phyloP scores from a whole-genome alignment of 164 flowering plant species.

The Chimonanthus praecox region DNA sequence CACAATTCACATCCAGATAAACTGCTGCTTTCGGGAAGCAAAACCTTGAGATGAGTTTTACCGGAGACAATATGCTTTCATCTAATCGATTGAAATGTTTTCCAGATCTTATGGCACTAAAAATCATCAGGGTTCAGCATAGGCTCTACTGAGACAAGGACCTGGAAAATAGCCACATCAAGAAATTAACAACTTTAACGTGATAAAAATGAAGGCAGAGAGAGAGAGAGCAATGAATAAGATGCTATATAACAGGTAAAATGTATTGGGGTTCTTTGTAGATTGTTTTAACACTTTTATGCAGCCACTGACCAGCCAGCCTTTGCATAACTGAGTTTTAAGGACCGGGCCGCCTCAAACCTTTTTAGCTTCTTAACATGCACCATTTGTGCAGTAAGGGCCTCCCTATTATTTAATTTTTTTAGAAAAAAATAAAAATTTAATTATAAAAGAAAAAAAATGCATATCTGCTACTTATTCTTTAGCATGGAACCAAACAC shows the following conservation, averaged over 20 bases:
- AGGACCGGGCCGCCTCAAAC: not conserved
- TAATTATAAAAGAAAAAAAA: too few relatives aligned
- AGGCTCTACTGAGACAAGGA: not conserved
- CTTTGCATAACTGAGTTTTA: not conserved
- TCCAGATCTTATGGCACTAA: constrained; percentile 12
- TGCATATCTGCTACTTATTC: too few relatives aligned
- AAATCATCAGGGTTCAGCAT: constrained; percentile 18
- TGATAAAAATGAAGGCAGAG: not conserved
- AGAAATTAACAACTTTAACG: not conserved
- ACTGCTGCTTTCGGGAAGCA: not conserved
- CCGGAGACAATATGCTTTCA: not conserved
- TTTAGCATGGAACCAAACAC: too few relatives aligned
- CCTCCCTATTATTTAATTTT: too few relatives aligned
- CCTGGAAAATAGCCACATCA: not conserved
- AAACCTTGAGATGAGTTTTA: not conserved
- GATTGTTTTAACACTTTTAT: too few relatives aligned
- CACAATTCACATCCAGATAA: not conserved
- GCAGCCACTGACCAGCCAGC: not conserved
- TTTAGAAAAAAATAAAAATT: too few relatives aligned
- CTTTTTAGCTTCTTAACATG: too few relatives aligned
- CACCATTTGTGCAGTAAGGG: too few relatives aligned
- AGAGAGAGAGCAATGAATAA: too few relatives aligned
- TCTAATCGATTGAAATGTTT: constrained; percentile 1
- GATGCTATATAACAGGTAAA: not conserved
- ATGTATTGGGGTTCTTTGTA: not conserved